phyloP scores from a whole-genome alignment of 805 yeast genomes.

The Hanseniaspora occidentalis region DNA sequence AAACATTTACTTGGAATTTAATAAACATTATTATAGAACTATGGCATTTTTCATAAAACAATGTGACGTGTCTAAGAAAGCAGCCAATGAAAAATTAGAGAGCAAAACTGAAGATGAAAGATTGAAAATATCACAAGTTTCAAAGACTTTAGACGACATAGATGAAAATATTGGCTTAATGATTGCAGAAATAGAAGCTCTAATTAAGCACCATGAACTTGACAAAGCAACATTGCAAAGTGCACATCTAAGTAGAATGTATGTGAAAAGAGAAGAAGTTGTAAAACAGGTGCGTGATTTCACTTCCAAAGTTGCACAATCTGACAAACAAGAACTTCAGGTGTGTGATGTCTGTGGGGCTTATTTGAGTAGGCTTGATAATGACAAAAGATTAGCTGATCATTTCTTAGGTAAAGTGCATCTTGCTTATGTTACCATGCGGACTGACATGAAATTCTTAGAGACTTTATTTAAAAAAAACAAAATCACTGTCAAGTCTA shows the following conservation, averaged over 20 bases:
- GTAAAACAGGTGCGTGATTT: constrained; percentile 46
- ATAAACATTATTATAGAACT: constrained; percentile 31
- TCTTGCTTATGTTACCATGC: constrained; percentile 66
- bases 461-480: constrained; percentile 13
- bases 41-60: constrained; percentile 49
- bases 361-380: constrained; percentile 70
- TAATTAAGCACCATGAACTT: constrained; percentile 38
- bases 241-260: constrained; percentile 32
- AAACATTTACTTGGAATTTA: constrained; percentile 22
- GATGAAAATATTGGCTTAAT: constrained; percentile 55
- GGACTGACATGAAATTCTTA: constrained; percentile 37
- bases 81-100: constrained; percentile 46
- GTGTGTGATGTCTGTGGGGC: constrained; percentile 89
- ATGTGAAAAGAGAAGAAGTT: constrained; percentile 36
- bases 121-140: constrained; percentile 40
- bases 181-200: constrained; percentile 49
- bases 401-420: constrained; percentile 85
- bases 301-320: constrained; percentile 65
- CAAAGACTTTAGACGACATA: constrained; percentile 45
- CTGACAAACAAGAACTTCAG: constrained; percentile 82
- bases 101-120: constrained; percentile 68
- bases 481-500: background rate
- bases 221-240: constrained; percentile 39
- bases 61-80: constrained; percentile 49
- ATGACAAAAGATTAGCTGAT: constrained; percentile 78